A percentile compares a stretch with the other conserved stretches of the same genome.
phyloP scores from a whole-genome alignment of 257 asterid genomes.

The Cordia subcordata region DNA sequence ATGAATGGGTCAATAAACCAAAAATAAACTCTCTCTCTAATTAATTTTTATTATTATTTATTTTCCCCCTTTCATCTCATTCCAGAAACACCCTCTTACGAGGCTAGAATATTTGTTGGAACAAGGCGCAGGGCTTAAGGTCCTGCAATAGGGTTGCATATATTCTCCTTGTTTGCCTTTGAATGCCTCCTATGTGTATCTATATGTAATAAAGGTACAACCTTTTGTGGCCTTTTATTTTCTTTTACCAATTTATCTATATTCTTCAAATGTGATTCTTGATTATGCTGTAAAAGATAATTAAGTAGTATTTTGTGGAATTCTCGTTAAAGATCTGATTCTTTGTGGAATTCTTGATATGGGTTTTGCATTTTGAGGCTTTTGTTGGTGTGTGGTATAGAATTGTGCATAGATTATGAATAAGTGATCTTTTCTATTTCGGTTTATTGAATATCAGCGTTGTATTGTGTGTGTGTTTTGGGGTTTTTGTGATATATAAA shows the following conservation, averaged over 20 bases:
- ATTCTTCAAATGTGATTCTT: too few relatives aligned
- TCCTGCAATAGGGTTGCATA: constrained; percentile 8
- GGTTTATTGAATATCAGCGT: too few relatives aligned
- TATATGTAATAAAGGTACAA: constrained; percentile 29
- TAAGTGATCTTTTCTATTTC: too few relatives aligned
- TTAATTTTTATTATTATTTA: too few relatives aligned
- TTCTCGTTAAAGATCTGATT: constrained; percentile 25
- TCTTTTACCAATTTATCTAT: not conserved
- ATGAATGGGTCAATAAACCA: too few relatives aligned
- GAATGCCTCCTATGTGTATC: constrained; percentile 4
- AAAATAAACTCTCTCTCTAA: too few relatives aligned
- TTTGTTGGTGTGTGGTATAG: constrained; percentile 12
- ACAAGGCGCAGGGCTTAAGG: too few relatives aligned
- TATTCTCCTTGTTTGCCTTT: not conserved
- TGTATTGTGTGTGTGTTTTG: not conserved
- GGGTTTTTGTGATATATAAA: not conserved
- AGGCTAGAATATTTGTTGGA: constrained; percentile 6
- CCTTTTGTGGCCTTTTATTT: not conserved
- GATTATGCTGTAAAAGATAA: constrained; percentile 9
- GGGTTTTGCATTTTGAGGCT: constrained; percentile 18
- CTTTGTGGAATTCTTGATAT: constrained; percentile 28
- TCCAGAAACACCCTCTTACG: constrained; percentile 5
- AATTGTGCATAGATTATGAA: not conserved
- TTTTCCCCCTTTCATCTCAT: constrained; percentile 5
- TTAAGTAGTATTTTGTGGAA: constrained; percentile 1